phyloP scores from a whole-genome alignment of 225 moss, liverwort and hornwort genomes.

The Anthoceros angustus region DNA sequence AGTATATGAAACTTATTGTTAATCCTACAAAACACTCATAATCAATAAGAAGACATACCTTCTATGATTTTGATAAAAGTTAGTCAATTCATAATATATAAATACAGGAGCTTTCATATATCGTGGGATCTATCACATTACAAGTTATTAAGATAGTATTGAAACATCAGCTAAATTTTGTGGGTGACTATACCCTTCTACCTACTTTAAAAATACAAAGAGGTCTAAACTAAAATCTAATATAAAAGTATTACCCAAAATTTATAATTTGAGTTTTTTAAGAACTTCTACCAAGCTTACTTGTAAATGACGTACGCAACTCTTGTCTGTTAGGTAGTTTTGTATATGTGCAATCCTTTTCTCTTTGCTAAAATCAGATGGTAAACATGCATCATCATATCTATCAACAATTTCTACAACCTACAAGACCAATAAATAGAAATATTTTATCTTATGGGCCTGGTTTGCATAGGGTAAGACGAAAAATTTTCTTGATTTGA shows the following conservation, averaged over 20 bases:
- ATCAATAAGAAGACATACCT: not conserved
- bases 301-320: not conserved
- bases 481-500: too few species aligned
- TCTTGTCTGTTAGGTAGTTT: not conserved
- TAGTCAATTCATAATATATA: not conserved
- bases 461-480: too few species aligned
- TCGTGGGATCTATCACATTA: not conserved
- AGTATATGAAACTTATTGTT: not conserved
- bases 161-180: not conserved
- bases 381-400: not conserved
- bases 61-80: not conserved
- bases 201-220: not conserved
- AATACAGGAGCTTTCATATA: not conserved
- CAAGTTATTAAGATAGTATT: not conserved
- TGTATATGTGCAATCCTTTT: not conserved
- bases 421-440: not conserved
- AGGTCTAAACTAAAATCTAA: not conserved
- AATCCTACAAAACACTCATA: not conserved
- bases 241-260: not conserved
- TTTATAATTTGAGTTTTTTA: not conserved
- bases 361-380: not conserved
- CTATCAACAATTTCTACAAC: not conserved
- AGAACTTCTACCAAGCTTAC: not conserved
- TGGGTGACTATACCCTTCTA: not conserved
- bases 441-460: too few species aligned